These are phyloP conservation scores for Carallia pectinifolia DNA, from an alignment of 345 rosid genomes.

Conservation along the genomic window DNA sequence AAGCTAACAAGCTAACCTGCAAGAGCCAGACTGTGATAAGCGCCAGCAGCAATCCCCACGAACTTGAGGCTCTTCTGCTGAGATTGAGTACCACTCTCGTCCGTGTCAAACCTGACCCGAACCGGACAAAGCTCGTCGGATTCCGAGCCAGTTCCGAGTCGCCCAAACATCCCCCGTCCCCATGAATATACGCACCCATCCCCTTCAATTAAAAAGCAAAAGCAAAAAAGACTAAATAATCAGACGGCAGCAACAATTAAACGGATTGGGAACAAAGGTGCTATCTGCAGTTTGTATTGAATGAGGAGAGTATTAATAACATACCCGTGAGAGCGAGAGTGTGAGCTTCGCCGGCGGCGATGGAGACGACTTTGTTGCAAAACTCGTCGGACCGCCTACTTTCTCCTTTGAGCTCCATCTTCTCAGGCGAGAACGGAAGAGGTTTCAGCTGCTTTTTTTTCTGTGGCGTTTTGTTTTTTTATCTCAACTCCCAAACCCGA, in stretches of 20 bases:
- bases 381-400: slow-evolving; percentile 29
- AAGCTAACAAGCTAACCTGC: slow-evolving; percentile 43
- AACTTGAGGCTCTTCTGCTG: slow-evolving; percentile 41
- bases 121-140: slow-evolving; percentile 66
- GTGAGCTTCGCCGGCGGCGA: slow-evolving; percentile 86
- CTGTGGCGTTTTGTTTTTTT: no score
- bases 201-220: slow-evolving; percentile 37
- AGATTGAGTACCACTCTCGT: slow-evolving; percentile 6
- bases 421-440: not conserved
- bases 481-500: no score
- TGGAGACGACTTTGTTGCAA: slow-evolving; percentile 40
- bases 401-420: slow-evolving; percentile 40
- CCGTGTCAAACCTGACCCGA: slow-evolving; percentile 39
- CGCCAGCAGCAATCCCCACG: slow-evolving; percentile 74
- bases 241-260: not conserved
- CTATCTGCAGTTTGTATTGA: not conserved
- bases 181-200: slow-evolving; percentile 77
- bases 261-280: no score
- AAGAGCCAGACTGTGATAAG: slow-evolving; percentile 87
- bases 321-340: slow-evolving; percentile 74
- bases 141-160: slow-evolving; percentile 76
- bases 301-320: not conserved
- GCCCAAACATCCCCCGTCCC: slow-evolving; percentile 97
- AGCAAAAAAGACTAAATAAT: not conserved
- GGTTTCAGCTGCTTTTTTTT: no score